Base-by-base conservation (phyloP, 2,329 filamentous ascomycete genomes). In the Trichoderma sp. region DNA sequence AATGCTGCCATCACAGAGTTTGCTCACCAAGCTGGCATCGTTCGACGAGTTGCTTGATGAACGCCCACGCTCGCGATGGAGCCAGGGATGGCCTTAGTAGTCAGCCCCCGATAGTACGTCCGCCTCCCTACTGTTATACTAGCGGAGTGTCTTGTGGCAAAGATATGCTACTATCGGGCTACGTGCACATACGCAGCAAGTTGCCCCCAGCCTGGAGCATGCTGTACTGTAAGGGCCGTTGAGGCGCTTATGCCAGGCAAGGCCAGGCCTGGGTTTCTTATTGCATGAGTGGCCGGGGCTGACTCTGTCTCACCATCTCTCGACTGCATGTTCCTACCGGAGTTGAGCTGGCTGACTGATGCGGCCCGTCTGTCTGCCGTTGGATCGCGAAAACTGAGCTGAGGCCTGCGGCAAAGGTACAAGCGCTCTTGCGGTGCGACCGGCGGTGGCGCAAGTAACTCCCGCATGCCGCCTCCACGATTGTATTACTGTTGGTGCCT, bases 231-330 rank as follows among this genome's bases (percentile, higher is more conserved):
- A 24, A 45, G n/a, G 41, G 39, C 21, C n/a, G 34, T 62, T 14
- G 28, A 52, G 28, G 50, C 44, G 34, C 52, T 47, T 56, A 56
- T 51, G 21, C 51, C 52, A 57, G 51, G 17, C 45, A 50, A 56
- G 44, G 21, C 51, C 52, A 57, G 51, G 17, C 45, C 30, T 50
- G 61, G 51, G 45, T 48, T 57, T 52, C 61, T 44, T 48, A 48
- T 57, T 64, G 52, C 61, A 51, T 64, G 44, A 64, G 52, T 21
- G 43, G 28, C 19, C 12, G 24, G 9, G 61, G 44, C 61, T 63
- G 61, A 24, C 43, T 24, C 19, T 50, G 61, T 63, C 60, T 63
- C 50, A 63, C 60, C 9, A 55, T n/a, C 14, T 24, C 12, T 28
- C 34, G 34, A 19, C 61, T 57, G 30, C 43, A 48, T 43, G 52